phyloP scores from a whole-genome alignment of 768 basidiomycete species.

The Crassisporium funariophilum region DNA sequence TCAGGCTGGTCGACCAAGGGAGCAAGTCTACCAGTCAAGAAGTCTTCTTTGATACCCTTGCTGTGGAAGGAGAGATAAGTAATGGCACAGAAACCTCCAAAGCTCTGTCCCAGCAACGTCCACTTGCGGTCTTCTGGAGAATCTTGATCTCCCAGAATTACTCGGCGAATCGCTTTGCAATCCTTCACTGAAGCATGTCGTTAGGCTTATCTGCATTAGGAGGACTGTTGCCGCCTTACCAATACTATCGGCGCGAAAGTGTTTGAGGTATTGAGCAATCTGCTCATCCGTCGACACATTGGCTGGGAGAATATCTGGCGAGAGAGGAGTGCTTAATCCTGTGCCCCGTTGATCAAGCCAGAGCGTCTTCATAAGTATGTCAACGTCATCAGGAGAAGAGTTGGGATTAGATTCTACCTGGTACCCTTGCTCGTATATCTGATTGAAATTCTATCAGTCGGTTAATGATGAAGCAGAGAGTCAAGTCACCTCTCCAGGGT shows the following conservation, averaged over 20 bases:
- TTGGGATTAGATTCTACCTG: no score
- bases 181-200: slow-evolving; percentile 39
- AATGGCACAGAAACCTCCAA: slow-evolving; percentile 52
- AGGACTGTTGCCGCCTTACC: slow-evolving; percentile 27
- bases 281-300: slow-evolving; percentile 42
- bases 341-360: slow-evolving; percentile 58
- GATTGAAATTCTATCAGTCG: no score
- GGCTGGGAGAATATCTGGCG: slow-evolving; percentile 42
- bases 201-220: neutral
- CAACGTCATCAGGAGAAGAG: no score
- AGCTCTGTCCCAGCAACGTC: slow-evolving; percentile 54
- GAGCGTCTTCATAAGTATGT: slow-evolving; percentile 37
- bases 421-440: no score
- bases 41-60: slow-evolving; percentile 50
- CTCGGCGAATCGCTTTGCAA: slow-evolving; percentile 48
- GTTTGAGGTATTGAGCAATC: slow-evolving; percentile 49
- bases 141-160: slow-evolving; percentile 40
- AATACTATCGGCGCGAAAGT: slow-evolving; percentile 54
- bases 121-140: slow-evolving; percentile 49
- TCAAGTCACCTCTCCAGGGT: no score
- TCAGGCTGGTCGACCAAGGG: slow-evolving; percentile 50
- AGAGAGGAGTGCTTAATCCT: slow-evolving; percentile 51
- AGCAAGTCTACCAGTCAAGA: slow-evolving; percentile 49
- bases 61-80: slow-evolving; percentile 50
- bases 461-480: no score